Base-by-base conservation (phyloP, 768 basidiomycete species). In the Tephrocybe sp. region DNA sequence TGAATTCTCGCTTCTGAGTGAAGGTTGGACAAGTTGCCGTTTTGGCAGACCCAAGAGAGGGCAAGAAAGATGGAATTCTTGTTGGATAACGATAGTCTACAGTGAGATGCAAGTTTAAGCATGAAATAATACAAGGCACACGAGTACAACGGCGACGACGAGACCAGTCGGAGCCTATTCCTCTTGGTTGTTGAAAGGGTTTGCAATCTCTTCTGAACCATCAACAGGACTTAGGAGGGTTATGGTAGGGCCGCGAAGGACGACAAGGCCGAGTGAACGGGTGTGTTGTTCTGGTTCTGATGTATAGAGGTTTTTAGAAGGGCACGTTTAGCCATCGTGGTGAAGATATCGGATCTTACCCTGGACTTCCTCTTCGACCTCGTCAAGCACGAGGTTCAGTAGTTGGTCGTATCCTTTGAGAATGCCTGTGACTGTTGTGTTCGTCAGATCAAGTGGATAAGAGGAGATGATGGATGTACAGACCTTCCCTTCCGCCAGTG, bases 391-490 rank as follows among this genome's bases (percentile, higher is more conserved):
- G 49, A 99, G 85, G 67, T 99, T 98, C 51, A 98, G 79, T 34
- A 98, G 75, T 60, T 98, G 95, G 70, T 98, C 97, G 62, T 84
- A 98, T 20, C 97, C 97, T 70, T 99, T 99, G 55, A 99, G 70
- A 14, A 89, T 79, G 3, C 97, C 97, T 7, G 83, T 89, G 46
- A 98, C 96, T 98, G 60, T 17, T 49, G 49, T 23, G 22, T 55
- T 39, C 36, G 31, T 50, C 4, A 60, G 33, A 11, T 16, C 23
- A 45, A 38, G 33, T 39, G 22, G 16, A 13, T 42, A 17, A 22
- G 30, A 31, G 13, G 45, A 22, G 19, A n/a, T n/a, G 17, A 32
- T 31, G 48, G 49, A 34, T 8, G 13, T 49, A 26, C 53, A 34
- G 54, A 91, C 95, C 94, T 81, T 99, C 94, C 35, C 97, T 75